phyloP scores from a whole-genome alignment of 306 rosid species.

The Pyrus communis region DNA sequence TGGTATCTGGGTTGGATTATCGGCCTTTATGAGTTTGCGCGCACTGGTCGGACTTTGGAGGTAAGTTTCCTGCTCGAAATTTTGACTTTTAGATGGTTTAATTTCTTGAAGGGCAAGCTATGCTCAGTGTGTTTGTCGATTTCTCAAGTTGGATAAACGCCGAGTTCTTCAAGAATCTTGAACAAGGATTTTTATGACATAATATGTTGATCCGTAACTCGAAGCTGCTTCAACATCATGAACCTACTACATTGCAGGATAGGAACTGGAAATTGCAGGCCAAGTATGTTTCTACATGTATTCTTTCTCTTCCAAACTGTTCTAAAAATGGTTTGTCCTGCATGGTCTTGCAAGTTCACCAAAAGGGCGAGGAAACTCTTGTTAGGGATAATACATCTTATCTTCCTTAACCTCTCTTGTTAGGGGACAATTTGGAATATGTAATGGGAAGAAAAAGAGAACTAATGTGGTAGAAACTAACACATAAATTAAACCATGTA shows the following conservation, averaged over 20 bases:
- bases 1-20: slow-evolving; percentile 79
- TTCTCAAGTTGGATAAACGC: too few relatives aligned
- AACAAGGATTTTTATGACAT: too few relatives aligned
- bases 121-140: too few relatives aligned
- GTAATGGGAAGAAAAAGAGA: background rate
- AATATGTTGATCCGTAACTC: background rate
- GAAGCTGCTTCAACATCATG: background rate
- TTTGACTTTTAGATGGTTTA: too few relatives aligned
- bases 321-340: background rate
- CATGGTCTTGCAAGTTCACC: background rate
- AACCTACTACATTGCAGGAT: slow-evolving; percentile 8
- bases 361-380: background rate
- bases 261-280: slow-evolving; percentile 14
- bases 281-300: background rate
- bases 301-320: background rate
- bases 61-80: slow-evolving; percentile 14
- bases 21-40: slow-evolving; percentile 69
- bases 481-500: too few relatives aligned
- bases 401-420: background rate
- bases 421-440: background rate
- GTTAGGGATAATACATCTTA: background rate
- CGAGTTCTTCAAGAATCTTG: too few relatives aligned
- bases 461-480: too few relatives aligned
- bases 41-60: slow-evolving; percentile 68
- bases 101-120: too few relatives aligned